Evolutionary conservation across 1,139 yeast genomes (phyloP).

Genomic region (Hyphopichia buzzinii): DNA sequence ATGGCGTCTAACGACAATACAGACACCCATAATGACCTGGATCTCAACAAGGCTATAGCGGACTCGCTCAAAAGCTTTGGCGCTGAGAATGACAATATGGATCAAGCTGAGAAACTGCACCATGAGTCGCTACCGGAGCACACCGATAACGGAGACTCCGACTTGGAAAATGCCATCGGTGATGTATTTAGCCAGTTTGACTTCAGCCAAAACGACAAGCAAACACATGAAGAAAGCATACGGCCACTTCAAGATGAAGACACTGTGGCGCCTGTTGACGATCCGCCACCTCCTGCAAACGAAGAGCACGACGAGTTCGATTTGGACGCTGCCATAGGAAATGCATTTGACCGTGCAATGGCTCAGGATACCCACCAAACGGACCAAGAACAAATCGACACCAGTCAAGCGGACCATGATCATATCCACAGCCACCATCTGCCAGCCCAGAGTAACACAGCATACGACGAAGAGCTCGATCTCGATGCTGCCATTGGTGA

Average conservation of each 20-base stretch:
- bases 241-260: neutral
- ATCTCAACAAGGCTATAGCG: conserved; percentile 1
- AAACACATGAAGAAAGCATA: conserved; percentile 1
- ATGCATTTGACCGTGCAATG: conserved; percentile 21
- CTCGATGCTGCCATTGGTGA: conserved; percentile 25
- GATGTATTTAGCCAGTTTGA: conserved; percentile 36
- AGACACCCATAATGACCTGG: conserved; percentile 2
- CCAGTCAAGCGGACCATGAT: neutral
- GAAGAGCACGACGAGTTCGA: conserved; percentile 17
- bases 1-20: conserved; percentile 1
- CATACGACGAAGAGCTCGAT: conserved; percentile 11
- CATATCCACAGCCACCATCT: neutral
- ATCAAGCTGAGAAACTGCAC: too few species aligned
- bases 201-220: conserved; percentile 9
- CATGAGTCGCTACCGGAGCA: neutral
- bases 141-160: conserved; percentile 15
- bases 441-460: neutral
- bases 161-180: conserved; percentile 36
- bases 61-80: neutral
- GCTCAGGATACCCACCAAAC: conserved; percentile 4
- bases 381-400: neutral
- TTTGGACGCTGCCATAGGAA: conserved; percentile 27
- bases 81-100: neutral
- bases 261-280: too few species aligned
- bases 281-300: conserved; percentile 4